Evolutionary conservation across 2,329 filamentous ascomycete species (phyloP).

Genomic region (Penicillium sp.): DNA sequence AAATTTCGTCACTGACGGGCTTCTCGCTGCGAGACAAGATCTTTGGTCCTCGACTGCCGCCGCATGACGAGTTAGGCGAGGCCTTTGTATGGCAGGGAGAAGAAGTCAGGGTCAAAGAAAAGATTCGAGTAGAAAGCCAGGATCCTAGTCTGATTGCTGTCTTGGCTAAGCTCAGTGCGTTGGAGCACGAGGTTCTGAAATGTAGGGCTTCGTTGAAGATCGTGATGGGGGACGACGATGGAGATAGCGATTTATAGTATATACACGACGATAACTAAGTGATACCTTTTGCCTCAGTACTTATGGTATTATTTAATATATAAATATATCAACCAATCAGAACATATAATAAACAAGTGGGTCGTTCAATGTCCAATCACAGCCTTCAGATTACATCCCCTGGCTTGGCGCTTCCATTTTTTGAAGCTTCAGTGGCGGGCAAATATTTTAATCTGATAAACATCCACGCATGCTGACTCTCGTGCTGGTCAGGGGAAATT

Average conservation of each 20-base stretch:
- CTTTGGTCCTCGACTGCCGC: conserved; percentile 50
- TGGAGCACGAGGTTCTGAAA: conserved; percentile 68
- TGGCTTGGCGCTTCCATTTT: conserved; percentile 7
- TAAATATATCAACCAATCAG: conserved; percentile 1
- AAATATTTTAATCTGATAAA: conserved; percentile 3
- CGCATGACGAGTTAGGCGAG: conserved; percentile 76
- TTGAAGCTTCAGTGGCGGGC: conserved; percentile 11
- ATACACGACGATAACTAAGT: too few relatives aligned
- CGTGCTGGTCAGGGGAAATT: conserved; percentile 15
- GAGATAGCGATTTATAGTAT: conserved; percentile 25
- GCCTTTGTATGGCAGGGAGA: conserved; percentile 66
- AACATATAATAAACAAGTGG: not conserved
- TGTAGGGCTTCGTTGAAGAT: conserved; percentile 68
- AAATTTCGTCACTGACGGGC: conserved; percentile 56
- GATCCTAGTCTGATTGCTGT: conserved; percentile 82
- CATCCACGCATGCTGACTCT: not conserved
- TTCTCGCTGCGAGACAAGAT: conserved; percentile 58
- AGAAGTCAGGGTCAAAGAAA: conserved; percentile 83
- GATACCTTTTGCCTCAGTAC: too few relatives aligned
- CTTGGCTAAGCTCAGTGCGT: conserved; percentile 74
- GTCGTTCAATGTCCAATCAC: not conserved
- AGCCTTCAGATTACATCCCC: not conserved
- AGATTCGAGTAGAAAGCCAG: conserved; percentile 81
- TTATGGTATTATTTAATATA: too few relatives aligned
- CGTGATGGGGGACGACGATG: conserved; percentile 66